Percentiles rank a stretch among this genome's conserved stretches.
phyloP scores from a whole-genome alignment of 202 grass and related monocot species.

The Brachypodium distachyon region DNA sequence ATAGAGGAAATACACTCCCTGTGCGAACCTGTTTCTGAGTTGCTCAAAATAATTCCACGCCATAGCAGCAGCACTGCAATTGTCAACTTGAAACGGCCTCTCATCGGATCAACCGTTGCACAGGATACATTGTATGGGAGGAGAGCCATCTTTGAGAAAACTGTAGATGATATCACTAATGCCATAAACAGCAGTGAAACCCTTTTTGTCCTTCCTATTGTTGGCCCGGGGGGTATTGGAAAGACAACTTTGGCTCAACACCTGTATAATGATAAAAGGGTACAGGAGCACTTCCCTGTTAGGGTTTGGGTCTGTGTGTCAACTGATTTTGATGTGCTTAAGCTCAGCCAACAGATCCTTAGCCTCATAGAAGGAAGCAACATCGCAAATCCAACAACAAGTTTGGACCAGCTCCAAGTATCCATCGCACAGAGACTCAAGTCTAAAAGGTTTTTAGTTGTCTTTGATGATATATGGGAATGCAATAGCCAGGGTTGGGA shows the following conservation, averaged over 20 bases:
- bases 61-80: rapidly evolving
- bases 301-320: slow-evolving; percentile 7
- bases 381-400: not conserved
- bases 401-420: not conserved
- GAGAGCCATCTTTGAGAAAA: not conserved
- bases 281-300: rapidly evolving
- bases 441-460: slow-evolving; percentile 23
- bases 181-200: rapidly evolving
- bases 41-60: not conserved
- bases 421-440: not conserved
- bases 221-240: not conserved
- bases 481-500: not conserved
- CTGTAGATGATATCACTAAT: not conserved
- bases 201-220: not conserved
- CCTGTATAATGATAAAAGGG: not conserved
- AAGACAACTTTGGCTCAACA: slow-evolving; percentile 17
- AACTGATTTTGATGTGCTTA: slow-evolving; percentile 2
- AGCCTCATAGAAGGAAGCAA: not conserved
- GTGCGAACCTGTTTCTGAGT: not conserved
- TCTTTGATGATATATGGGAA: slow-evolving; percentile 46
- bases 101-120: not conserved
- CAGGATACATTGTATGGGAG: not conserved
- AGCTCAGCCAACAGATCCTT: not conserved
- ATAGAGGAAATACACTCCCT: not conserved
- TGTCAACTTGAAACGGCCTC: not conserved